A percentile compares a stretch with the other conserved stretches of the same genome.
Conservation (phyloP, 768 basidiomycete genomes). For the Kwoniella pini region DNA sequence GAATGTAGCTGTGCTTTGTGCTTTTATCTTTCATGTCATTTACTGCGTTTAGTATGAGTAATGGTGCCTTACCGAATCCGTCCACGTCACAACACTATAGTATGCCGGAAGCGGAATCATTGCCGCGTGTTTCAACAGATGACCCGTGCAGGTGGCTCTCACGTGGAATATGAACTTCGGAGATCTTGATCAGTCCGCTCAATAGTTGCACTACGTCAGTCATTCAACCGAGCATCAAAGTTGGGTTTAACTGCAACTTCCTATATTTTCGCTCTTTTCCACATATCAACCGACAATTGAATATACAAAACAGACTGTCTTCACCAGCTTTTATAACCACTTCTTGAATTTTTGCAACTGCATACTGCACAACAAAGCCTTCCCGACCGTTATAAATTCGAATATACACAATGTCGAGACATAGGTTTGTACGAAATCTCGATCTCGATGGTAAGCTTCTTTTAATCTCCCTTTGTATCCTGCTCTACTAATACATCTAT, state of each 20-base stretch:
- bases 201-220: no score
- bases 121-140: neutral
- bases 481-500: neutral
- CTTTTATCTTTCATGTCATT: neutral
- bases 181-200: neutral
- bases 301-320: no score
- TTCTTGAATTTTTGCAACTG: no score
- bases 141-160: neutral
- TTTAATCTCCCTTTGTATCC: neutral
- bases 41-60: neutral
- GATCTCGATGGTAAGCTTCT: conserved; percentile 62
- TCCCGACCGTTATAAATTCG: no score
- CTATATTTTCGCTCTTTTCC: no score
- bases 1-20: no score
- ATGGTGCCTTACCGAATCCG: neutral
- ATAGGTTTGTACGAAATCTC: conserved; percentile 82
- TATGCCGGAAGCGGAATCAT: conserved; percentile 16
- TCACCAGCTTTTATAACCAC: no score
- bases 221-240: no score
- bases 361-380: no score
- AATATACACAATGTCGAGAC: conserved; percentile 80
- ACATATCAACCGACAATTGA: no score
- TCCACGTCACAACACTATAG: conserved; percentile 4
- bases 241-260: no score
- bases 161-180: no score